Evolutionary conservation across 768 basidiomycete species (phyloP).

Genomic region (Lactifluus pinguis): DNA sequence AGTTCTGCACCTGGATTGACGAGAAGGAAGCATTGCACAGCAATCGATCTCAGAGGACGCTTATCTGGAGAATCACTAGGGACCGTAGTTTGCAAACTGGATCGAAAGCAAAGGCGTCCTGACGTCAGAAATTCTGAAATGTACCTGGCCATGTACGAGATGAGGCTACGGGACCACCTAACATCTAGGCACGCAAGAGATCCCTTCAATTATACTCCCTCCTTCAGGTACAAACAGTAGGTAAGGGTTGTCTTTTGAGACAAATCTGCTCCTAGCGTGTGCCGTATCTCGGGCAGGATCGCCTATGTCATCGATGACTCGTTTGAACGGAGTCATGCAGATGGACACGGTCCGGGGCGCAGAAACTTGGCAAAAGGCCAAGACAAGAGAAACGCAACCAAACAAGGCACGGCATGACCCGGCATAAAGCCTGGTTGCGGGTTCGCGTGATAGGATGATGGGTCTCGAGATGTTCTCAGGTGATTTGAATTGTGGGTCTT

Average conservation of each 20-base stretch:
- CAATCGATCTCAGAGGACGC: background rate
- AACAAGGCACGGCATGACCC: background rate
- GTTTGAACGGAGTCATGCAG: background rate
- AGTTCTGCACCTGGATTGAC: background rate
- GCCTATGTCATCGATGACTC: background rate
- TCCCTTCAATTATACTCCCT: background rate
- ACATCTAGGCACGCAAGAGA: background rate
- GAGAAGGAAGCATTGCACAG: background rate
- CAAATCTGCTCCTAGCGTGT: background rate
- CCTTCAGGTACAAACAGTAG: background rate
- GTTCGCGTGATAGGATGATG: background rate
- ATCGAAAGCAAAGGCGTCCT: background rate
- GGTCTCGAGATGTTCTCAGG: background rate
- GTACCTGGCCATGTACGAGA: background rate
- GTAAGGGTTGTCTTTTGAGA: background rate
- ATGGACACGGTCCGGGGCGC: background rate
- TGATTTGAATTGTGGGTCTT: background rate
- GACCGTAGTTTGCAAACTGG: background rate
- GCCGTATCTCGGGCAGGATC: too few species aligned
- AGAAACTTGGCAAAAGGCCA: background rate
- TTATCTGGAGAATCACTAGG: background rate
- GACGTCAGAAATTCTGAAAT: background rate
- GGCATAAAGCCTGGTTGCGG: background rate
- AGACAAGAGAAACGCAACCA: background rate
- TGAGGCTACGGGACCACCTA: background rate